These are phyloP conservation scores for Stephanodiscus triporus DNA, from an alignment of 108 stramenopile genomes.

Conservation along the genomic window DNA sequence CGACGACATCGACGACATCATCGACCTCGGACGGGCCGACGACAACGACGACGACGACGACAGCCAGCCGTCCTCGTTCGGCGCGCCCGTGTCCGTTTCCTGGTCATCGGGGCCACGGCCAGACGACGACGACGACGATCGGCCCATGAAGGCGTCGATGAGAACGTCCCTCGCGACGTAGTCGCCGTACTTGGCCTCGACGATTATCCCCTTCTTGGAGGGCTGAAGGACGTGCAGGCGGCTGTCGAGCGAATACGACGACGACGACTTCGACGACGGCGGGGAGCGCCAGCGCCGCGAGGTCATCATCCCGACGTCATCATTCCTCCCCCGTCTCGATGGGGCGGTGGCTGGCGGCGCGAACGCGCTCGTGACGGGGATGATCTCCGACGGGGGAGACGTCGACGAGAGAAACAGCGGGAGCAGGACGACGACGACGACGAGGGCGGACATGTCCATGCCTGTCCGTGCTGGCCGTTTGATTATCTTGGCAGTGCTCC, in stretches of 20 bases:
- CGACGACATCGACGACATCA: background rate
- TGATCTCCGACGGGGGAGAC: background rate
- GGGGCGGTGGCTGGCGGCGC: background rate
- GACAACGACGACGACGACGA: background rate
- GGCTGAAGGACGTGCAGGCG: constrained; percentile 15
- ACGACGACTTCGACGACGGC: background rate
- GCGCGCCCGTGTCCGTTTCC: too few species aligned
- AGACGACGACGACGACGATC: background rate
- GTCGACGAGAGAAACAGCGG: background rate
- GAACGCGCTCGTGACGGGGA: background rate
- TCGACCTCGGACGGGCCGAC: background rate
- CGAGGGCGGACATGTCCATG: background rate
- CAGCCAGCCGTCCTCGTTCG: too few species aligned
- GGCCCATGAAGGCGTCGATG: constrained; percentile 32
- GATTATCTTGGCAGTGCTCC: too few species aligned
- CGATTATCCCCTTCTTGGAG: constrained; percentile 28
- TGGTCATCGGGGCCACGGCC: too few species aligned
- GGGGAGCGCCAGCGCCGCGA: too few species aligned
- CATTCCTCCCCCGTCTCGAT: background rate
- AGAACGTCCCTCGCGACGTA: constrained; percentile 29
- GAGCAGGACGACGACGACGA: background rate
- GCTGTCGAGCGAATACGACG: background rate
- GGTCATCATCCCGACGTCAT: too few species aligned
- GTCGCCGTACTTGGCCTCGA: constrained; percentile 22
- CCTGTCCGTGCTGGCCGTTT: too few species aligned